Conservation (phyloP, 1,284 basidiomycete species). For the Trametes versicolor region DNA sequence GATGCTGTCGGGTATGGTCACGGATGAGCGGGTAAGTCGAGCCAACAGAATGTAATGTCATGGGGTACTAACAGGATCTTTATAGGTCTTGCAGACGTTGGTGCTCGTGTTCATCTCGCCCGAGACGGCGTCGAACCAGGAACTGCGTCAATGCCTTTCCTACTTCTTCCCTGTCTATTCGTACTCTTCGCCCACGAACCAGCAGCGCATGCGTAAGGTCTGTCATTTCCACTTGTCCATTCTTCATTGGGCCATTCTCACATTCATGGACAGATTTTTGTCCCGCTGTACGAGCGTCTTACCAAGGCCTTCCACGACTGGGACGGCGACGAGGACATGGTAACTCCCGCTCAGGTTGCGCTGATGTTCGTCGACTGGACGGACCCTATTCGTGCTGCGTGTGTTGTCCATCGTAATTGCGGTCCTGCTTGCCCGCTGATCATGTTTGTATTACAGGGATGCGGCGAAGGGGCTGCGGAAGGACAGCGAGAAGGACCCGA, state of each 20-base stretch:
- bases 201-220: constrained; percentile 82
- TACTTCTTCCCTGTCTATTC: constrained; percentile 98
- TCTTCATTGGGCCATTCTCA: not conserved
- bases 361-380: constrained; percentile 94
- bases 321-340: constrained; percentile 84
- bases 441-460: constrained; percentile 32
- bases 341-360: constrained; percentile 83
- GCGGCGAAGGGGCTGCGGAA: constrained; percentile 50
- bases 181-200: constrained; percentile 86
- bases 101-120: constrained; percentile 90
- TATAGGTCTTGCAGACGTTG: constrained; percentile 81
- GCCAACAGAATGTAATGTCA: too few species aligned
- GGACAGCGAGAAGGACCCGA: constrained; percentile 54
- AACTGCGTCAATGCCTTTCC: constrained; percentile 91
- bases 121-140: constrained; percentile 86
- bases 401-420: constrained; percentile 43
- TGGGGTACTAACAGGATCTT: too few species aligned
- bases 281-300: constrained; percentile 79
- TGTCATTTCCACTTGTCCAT: constrained; percentile 27
- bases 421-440: constrained; percentile 1
- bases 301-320: constrained; percentile 75
- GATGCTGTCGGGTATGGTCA: constrained; percentile 86
- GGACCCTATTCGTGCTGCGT: constrained; percentile 86
- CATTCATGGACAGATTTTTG: constrained; percentile 68
- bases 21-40: constrained; percentile 69